These are phyloP conservation scores for Talaromyces amestolkiae DNA, from an alignment of 2,329 filamentous ascomycete genomes.

Conservation along the genomic window DNA sequence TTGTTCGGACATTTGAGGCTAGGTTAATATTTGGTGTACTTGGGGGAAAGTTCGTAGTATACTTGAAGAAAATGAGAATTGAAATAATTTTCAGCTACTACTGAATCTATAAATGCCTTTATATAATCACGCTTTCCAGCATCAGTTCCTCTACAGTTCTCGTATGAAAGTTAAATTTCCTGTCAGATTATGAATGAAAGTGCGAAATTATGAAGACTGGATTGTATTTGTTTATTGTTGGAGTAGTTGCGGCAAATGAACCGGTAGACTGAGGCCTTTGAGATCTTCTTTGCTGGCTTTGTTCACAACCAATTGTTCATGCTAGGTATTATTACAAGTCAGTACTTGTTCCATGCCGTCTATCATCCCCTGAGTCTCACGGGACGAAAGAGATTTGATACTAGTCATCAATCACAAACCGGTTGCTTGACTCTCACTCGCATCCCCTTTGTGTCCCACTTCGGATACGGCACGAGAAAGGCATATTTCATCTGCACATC, in stretches of 20 bases:
- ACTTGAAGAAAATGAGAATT: too few relatives aligned
- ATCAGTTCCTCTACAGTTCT: neutral
- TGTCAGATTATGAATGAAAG: neutral
- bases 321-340: too few relatives aligned
- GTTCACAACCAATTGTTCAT: neutral
- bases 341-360: too few relatives aligned
- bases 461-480: constrained; percentile 12
- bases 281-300: neutral
- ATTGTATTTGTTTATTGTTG: neutral
- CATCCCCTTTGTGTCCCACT: constrained; percentile 14
- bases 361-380: too few relatives aligned
- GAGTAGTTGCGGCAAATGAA: neutral
- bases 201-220: too few relatives aligned
- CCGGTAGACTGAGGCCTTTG: neutral
- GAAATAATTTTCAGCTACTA: too few relatives aligned
- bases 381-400: neutral
- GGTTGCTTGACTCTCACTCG: neutral
- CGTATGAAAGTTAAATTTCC: too few relatives aligned
- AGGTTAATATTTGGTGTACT: neutral
- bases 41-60: neutral
- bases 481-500: constrained; percentile 18
- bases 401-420: neutral
- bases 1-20: neutral
- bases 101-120: neutral
- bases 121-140: neutral